A percentile compares a stretch with the other conserved stretches of the same genome.
phyloP scores from a whole-genome alignment of 2,329 filamentous ascomycete species.

The Cordyceps militaris region DNA sequence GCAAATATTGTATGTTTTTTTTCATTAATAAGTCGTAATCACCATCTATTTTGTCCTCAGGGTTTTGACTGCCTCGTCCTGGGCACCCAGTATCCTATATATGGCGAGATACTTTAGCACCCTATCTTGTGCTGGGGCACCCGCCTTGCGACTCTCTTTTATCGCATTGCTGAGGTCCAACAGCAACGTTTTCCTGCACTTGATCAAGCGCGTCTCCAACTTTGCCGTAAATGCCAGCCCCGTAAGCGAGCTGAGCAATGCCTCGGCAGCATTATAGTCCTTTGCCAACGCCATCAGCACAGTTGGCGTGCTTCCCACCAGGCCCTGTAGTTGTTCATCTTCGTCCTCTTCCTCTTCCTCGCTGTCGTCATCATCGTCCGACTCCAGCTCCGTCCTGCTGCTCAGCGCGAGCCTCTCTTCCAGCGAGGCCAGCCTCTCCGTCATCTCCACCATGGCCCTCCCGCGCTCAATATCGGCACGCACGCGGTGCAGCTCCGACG shows the following conservation, averaged over 20 bases:
- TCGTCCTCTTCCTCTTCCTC: conserved; percentile 37
- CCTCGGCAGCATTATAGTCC: conserved; percentile 37
- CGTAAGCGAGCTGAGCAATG: conserved; percentile 36
- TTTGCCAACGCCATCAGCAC: conserved; percentile 40
- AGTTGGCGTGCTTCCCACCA: conserved; percentile 39
- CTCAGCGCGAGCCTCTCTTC: conserved; percentile 57
- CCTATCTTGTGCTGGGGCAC: conserved; percentile 35
- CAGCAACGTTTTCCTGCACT: conserved; percentile 50
- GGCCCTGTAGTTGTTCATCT: conserved; percentile 26
- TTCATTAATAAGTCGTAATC: conserved; percentile 25
- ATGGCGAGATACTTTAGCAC: conserved; percentile 46
- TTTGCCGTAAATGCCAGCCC: conserved; percentile 44
- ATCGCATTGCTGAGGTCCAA: conserved; percentile 47
- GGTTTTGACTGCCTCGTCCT: conserved; percentile 44
- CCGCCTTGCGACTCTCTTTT: conserved; percentile 37
- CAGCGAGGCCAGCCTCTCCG: conserved; percentile 53
- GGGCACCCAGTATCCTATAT: conserved; percentile 46
- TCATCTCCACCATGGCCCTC: conserved; percentile 58
- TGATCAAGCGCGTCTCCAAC: conserved; percentile 42
- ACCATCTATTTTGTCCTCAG: conserved; percentile 25
- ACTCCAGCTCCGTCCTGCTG: conserved; percentile 14
- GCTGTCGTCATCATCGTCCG: conserved; percentile 19
- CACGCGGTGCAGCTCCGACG: conserved; percentile 61
- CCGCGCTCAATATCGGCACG: conserved; percentile 55
- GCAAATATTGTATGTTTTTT: conserved; percentile 1